A percentile compares a stretch with the other conserved stretches of the same genome.
These are phyloP conservation scores for Canariomyces notabilis DNA, from an alignment of 2,329 filamentous ascomycete species.

Conservation along the genomic window DNA sequence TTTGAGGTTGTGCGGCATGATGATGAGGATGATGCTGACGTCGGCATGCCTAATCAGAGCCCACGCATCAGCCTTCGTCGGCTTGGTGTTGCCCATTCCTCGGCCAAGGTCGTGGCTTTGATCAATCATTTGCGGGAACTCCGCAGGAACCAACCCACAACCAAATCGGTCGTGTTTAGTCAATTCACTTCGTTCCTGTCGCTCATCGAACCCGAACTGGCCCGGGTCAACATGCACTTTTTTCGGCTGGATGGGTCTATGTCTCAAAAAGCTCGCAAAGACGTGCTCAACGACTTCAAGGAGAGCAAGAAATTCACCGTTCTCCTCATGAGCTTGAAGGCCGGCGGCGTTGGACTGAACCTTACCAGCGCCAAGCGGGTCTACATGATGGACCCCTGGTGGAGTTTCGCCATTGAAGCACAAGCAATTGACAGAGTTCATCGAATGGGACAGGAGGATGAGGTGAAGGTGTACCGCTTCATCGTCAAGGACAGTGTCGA, in stretches of 20 bases:
- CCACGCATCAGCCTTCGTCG: constrained; percentile 57
- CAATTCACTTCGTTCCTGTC: constrained; percentile 97
- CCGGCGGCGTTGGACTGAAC: constrained; percentile 91
- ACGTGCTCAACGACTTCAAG: constrained; percentile 70
- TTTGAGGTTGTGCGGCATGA: constrained; percentile 89
- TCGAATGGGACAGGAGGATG: constrained; percentile 85
- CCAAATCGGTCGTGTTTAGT: constrained; percentile 90
- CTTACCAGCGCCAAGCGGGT: constrained; percentile 83
- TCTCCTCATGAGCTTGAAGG: constrained; percentile 76
- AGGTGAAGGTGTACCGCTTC: constrained; percentile 83
- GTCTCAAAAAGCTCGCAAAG: constrained; percentile 75
- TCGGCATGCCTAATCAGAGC: constrained; percentile 34
- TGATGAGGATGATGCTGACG: constrained; percentile 50
- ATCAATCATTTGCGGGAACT: constrained; percentile 68
- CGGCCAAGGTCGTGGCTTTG: constrained; percentile 81
- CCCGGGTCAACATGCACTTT: constrained; percentile 65
- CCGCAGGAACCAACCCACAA: constrained; percentile 58
- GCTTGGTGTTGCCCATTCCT: constrained; percentile 62
- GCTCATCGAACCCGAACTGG: constrained; percentile 78
- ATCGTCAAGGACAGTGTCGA: constrained; percentile 89
- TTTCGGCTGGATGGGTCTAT: constrained; percentile 91
- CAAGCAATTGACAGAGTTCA: constrained; percentile 98
- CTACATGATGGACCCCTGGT: constrained; percentile 99
- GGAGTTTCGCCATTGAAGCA: constrained; percentile 94
- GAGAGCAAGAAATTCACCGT: constrained; percentile 60